Evolutionary conservation across 257 asterid genomes (phyloP), one percentile per base, ranked within the genome.

Genomic region (Solanum pimpinellifolium): DNA sequence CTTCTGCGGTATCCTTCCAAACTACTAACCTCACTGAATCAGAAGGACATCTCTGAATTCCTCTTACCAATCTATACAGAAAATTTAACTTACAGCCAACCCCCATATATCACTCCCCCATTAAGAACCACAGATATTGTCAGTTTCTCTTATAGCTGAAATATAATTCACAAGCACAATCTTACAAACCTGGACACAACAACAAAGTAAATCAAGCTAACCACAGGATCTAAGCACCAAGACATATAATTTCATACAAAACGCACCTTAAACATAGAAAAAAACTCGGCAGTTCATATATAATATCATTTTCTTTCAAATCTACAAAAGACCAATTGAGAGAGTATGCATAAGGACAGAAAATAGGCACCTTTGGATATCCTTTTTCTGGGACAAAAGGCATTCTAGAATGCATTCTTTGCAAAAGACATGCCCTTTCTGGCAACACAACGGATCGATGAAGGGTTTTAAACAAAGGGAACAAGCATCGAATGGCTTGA

Each of bases 331-430:
- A 70, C 1, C 42, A 70, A 70, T 70, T 15, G 11, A 70, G 23
- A 69, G 74, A 31, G n/a, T 15, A 15, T 31, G 37, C 10, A 8
- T 23, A 33, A 35, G 23, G 21, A 8, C n/a, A 35, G 2, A 82
- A 41, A 60, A 39, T 21, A 59, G 31, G 66, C 52, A 96, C 99
- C 99, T 95, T 44, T 93, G 94, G 78, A 96, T 93, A 87, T 96
- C 99, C 84, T 96, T 97, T 91, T 97, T 97, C 88, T 97, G 99
- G 8, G 99, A 90, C 72, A 97, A 90, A 49, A 97, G 95, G 88
- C 96, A 97, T 81, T 97, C 98, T 46, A 95, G 93, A 59, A 96
- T 93, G 94, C 99, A 97, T 80, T 97, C 99, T 87, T 97, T 97
- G 85, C 99, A 97, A 89, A 90, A 97, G 75, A 96, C 88, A 77